phyloP scores from a whole-genome alignment of 306 rosid genomes.

The Vicia villosa region DNA sequence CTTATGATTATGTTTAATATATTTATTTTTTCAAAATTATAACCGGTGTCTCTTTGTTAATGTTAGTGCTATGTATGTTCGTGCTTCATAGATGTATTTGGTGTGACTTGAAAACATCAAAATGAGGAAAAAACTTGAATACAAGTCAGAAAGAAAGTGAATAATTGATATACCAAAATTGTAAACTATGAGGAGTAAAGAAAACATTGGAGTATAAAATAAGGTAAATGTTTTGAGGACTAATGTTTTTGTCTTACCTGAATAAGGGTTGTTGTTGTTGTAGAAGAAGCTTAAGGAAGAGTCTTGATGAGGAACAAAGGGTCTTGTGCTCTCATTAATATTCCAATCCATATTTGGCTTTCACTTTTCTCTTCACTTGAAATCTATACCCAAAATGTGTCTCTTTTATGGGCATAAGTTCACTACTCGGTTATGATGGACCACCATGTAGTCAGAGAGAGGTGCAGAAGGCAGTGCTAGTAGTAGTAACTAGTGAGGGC shows the following conservation, averaged over 20 bases:
- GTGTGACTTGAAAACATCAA: background rate
- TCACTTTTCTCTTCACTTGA: constrained; percentile 33
- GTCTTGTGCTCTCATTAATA: constrained; percentile 47
- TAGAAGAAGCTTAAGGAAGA: constrained; percentile 68
- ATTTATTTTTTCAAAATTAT: too few species aligned
- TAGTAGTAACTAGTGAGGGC: constrained; percentile 3
- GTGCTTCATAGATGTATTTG: background rate
- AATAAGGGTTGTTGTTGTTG: constrained; percentile 62
- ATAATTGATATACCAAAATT: background rate
- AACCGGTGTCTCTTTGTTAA: too few species aligned
- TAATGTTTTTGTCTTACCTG: constrained; percentile 46
- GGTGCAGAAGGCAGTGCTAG: background rate
- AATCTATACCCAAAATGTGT: constrained; percentile 34
- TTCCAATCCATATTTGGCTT: constrained; percentile 72
- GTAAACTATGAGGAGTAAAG: background rate
- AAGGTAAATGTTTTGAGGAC: constrained; percentile 11
- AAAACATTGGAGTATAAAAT: constrained; percentile 4
- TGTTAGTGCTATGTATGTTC: too few species aligned
- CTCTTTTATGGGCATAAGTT: constrained; percentile 44
- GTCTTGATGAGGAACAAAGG: constrained; percentile 62
- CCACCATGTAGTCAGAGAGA: constrained; percentile 51
- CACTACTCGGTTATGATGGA: constrained; percentile 41
- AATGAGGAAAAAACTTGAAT: constrained; percentile 31
- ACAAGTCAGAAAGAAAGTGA: constrained; percentile 34
- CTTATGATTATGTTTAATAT: too few species aligned